Evolutionary conservation across 1,139 yeast genomes (phyloP), one percentile per base, ranked within the genome.

Genomic region (Debaryomyces sp.): DNA sequence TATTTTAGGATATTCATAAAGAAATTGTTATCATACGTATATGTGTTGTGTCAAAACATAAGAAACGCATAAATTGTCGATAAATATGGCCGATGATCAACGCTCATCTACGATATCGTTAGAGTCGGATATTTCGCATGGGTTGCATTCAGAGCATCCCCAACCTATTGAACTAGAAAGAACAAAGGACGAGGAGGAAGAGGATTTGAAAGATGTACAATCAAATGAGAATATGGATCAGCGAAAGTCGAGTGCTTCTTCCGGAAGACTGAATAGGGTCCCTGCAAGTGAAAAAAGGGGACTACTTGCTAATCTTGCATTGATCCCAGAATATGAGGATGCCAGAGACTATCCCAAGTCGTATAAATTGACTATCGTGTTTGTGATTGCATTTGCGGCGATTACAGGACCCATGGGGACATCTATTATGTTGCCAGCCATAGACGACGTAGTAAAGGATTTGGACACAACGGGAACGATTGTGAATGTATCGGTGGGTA

Each of bases 361-460:
- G 1, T 62, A 76, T 50, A 87, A 89, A 59, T 61, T 67, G 49
- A 48, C 75, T n/a, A 75, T 89, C 46, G 87, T 88, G 1, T 68
- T 80, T 30, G 71, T 87, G 26, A 81, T 89, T 37, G 92, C 95
- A 0, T 71, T 81, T 51, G 91, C 94, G 5, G 89, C 92, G 2
- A 72, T 87, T 62, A 78, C 88, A 45, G 96, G 96, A 0, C 96
- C 97, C 9, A 87, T 90, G 92, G 96, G 96, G n/a, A 86, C 96
- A 1, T 85, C 94, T 1, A 87, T 90, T 50, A 75, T 89, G 64
- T 77, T 88, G 46, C 96, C 97, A 0, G 95, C 95, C 0, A 80
- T 89, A 41, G 80, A 80, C 43, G 81, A 84, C 50, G 78, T 89
- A 37, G 78, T 79, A 5, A 50, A 52, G 0, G 82, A 81, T 24